Evolutionary conservation across 305 asterid species (phyloP), one percentile per base, ranked within the genome.

Genomic region (Nicotiana rustica): DNA sequence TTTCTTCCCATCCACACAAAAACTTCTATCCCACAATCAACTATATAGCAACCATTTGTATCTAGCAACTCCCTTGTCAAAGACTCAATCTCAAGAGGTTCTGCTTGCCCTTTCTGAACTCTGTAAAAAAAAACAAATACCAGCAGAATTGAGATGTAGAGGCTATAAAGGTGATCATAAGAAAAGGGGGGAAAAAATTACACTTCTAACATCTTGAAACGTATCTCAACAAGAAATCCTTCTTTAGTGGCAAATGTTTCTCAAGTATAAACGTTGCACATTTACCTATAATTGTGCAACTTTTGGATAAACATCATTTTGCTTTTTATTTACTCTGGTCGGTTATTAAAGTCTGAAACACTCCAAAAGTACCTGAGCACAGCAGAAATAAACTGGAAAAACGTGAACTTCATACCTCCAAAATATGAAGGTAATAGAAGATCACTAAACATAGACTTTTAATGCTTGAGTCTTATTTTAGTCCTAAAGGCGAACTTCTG

Each of bases 1-100:
- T 38, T 89, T 89, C 92, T 92, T 29, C 99, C 99, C 84, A 91
- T 90, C 99, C 99, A 97, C 83, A 95, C 92, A 89, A 93, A 95
- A 83, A 91, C 88, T 83, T 95, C 98, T n/a, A 80, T 21, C 82
- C 99, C 99, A 67, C 97, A 93, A 82, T 97, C 99, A 78, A 97
- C 93, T 83, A 97, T 86, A 86, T 93, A 93, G 90, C 97, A 92
- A 88, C 87, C 86, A 86, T 83, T 88, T 77, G 99, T 92, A 82
- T 93, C 94, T 81, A 97, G 84, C 82, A 95, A 85, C 85, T 94
- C 95, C 91, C 93, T 93, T 49, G 92, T 86, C 89, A 94, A 85
- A 60, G 94, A 87, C 78, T 88, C 93, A 75, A 94, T 92, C 84
- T 91, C 94, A 77, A 93, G 90, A 78, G 91, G 91, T 84, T 89